Percentiles rank a stretch among this genome's conserved stretches.
phyloP scores from a whole-genome alignment of 768 basidiomycete species.

The Tricholoma flavovirens region DNA sequence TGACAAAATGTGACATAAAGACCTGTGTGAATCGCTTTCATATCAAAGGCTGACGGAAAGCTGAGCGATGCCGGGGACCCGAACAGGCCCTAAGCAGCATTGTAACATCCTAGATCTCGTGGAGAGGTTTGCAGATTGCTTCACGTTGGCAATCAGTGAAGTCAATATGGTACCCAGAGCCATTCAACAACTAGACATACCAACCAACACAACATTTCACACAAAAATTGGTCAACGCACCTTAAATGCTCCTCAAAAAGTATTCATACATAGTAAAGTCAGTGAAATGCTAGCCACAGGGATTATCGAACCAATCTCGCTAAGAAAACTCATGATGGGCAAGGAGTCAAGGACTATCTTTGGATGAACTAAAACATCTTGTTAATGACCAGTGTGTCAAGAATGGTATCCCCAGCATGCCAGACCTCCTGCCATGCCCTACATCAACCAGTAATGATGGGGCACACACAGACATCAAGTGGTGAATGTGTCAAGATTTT shows the following conservation, averaged over 20 bases:
- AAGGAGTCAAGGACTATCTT: conserved; percentile 20
- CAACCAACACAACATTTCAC: conserved; percentile 19
- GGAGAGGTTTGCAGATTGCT: no score
- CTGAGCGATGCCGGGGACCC: no score
- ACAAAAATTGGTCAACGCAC: conserved; percentile 23
- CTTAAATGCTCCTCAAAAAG: conserved; percentile 23
- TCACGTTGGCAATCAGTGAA: no score
- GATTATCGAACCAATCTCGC: conserved; percentile 24
- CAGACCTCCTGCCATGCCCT: conserved; percentile 18
- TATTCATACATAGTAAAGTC: conserved; percentile 23
- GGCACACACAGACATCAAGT: conserved; percentile 14
- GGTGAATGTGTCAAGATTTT: conserved; percentile 32
- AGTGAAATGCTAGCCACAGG: conserved; percentile 31
- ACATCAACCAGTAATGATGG: not conserved
- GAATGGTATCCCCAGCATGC: conserved; percentile 15
- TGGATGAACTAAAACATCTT: conserved; percentile 25
- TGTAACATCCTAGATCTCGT: not conserved
- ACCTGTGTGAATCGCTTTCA: no score
- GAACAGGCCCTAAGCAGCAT: not conserved
- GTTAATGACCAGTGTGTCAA: conserved; percentile 30
- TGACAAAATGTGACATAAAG: no score
- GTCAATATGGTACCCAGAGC: not conserved
- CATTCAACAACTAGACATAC: conserved; percentile 29
- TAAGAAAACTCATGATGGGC: conserved; percentile 27
- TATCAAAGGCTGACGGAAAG: no score